Percentiles rank a stretch among this genome's conserved stretches.
These are phyloP conservation scores for Gonapodya sp. DNA, from an alignment of 192 early-diverging fungal species.

Conservation along the genomic window DNA sequence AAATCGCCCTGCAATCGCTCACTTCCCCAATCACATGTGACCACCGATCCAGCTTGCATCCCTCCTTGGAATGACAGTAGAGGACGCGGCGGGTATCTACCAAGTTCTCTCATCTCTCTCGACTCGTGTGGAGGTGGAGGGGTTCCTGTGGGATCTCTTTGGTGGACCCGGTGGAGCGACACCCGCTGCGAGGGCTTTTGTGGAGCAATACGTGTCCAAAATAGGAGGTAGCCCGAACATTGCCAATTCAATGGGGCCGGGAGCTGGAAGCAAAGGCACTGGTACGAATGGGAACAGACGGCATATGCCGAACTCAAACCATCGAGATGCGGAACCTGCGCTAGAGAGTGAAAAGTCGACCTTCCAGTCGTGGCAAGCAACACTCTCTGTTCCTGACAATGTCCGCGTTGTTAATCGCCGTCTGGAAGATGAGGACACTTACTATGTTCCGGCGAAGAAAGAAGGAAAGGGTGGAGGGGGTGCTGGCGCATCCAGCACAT, in stretches of 20 bases:
- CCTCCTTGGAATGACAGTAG: neutral
- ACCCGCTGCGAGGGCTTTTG: neutral
- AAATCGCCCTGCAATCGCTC: too few species aligned
- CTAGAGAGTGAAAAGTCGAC: neutral
- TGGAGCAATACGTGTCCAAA: neutral
- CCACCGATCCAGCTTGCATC: neutral
- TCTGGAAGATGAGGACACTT: neutral
- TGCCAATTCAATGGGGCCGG: neutral
- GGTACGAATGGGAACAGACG: neutral
- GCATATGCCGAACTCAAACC: too few species aligned
- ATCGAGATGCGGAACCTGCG: neutral
- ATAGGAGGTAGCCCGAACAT: neutral
- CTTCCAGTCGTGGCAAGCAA: neutral
- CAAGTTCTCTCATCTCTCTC: neutral
- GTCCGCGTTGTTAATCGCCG: neutral
- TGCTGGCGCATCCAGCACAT: neutral
- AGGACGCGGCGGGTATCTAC: neutral
- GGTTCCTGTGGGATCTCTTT: neutral
- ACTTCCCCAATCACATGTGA: too few species aligned
- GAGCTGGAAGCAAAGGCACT: neutral
- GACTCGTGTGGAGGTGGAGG: neutral
- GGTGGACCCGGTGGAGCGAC: neutral
- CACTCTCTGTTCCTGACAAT: neutral
- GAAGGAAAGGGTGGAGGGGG: neutral
- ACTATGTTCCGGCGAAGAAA: neutral